A percentile compares a stretch with the other conserved stretches of the same genome.
These are phyloP conservation scores for Bromus sterilis DNA, from an alignment of 176 grass and related monocot genomes.

Conservation along the genomic window DNA sequence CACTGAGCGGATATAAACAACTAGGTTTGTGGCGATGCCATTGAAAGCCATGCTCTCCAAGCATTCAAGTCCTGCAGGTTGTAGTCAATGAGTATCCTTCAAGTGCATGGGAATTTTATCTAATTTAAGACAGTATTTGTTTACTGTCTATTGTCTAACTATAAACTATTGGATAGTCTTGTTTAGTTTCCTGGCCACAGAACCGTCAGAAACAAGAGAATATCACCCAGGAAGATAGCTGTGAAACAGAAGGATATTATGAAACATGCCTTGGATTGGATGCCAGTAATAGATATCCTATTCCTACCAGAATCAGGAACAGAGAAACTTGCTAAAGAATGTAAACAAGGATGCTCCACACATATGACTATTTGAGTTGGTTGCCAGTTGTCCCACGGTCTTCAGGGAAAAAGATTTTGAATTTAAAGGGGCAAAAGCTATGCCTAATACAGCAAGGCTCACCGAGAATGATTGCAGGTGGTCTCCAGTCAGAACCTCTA, in stretches of 20 bases:
- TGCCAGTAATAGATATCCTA: not conserved
- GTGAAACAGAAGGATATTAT: not conserved
- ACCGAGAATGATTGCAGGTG: constrained; percentile 55
- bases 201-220: not conserved
- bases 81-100: not conserved
- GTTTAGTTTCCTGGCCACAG: not conserved
- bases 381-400: not conserved
- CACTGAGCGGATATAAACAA: constrained; percentile 61
- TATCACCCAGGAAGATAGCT: not conserved
- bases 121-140: not conserved
- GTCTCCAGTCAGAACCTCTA: constrained; percentile 29
- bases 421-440: not conserved
- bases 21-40: constrained; percentile 70
- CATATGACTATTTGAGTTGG: not conserved
- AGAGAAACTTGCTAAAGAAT: not conserved
- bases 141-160: constrained; percentile 5
- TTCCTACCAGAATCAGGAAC: constrained; percentile 1
- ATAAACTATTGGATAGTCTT: not conserved
- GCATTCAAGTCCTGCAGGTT: constrained; percentile 58
- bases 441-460: constrained; percentile 8
- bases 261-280: not conserved
- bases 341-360: not conserved
- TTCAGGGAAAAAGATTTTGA: not conserved
- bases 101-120: not conserved
- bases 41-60: constrained; percentile 81